Base-by-base conservation (phyloP, 352 stramenopile genomes). In the Peronospora belbahrii region DNA sequence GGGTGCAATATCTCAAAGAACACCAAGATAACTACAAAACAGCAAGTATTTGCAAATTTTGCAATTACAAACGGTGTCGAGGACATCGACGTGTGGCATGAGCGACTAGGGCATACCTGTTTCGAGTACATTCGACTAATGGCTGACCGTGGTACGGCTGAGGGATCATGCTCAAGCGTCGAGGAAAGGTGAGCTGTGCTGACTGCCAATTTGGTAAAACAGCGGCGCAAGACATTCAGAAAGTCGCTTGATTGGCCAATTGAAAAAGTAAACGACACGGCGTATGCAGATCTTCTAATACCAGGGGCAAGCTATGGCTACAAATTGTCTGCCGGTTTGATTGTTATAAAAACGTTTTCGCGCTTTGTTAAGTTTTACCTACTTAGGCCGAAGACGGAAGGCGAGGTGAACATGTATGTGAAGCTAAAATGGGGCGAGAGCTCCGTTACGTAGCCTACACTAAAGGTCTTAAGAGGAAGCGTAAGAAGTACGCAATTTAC, bases 81-180 rank as follows among this genome's bases (percentile, higher is more conserved):
- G 34, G 40, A 47, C 15, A 24, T 47, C 22, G 18, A 31, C n/a
- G 17, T 23, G 13, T 56, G 48, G 24, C 48, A 49, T 40, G 39
- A 56, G 17, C 31, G 31, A 17, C 33, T 49, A 6, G 48, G 39
- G 5, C 48, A 56, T 22, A 28, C 34, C 6, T 49, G 24, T n/a
- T 14, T 39, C n/a, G n/a, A n/a, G n/a, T n/a, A n/a, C n/a, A n/a
- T n/a, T n/a, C n/a, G n/a, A n/a, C n/a, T n/a, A n/a, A n/a, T n/a
- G n/a, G n/a, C n/a, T n/a, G n/a, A n/a, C n/a, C n/a, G n/a, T n/a
- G n/a, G n/a, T n/a, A n/a, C n/a, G n/a, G n/a, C n/a, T n/a, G n/a
- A n/a, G n/a, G n/a, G n/a, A n/a, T n/a, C n/a, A n/a, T n/a, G n/a
- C n/a, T n/a, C n/a, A n/a, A n/a, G n/a, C n/a, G n/a, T n/a, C n/a